phyloP scores from a whole-genome alignment of 1,284 basidiomycete genomes.

The Cryptococcus sp. region DNA sequence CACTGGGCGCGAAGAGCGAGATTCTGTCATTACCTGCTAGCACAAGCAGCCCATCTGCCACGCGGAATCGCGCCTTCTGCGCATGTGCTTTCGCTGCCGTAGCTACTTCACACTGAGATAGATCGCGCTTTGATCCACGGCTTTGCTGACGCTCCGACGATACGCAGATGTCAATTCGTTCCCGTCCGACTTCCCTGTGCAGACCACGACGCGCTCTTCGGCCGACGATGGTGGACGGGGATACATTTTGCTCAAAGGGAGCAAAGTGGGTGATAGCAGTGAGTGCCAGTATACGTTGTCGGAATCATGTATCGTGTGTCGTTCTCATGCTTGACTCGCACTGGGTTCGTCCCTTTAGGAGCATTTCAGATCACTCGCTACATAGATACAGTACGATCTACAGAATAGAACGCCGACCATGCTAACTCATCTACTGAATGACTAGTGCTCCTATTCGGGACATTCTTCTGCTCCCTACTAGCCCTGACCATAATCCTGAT shows the following conservation, averaged over 20 bases:
- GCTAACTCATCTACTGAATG: not conserved
- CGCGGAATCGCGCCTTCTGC: too few species aligned
- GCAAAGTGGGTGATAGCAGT: conserved; percentile 35
- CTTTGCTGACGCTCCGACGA: not conserved
- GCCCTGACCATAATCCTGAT: conserved; percentile 21
- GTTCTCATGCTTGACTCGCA: not conserved
- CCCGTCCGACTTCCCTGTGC: conserved; percentile 34
- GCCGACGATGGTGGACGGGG: conserved; percentile 11
- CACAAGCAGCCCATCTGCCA: too few species aligned
- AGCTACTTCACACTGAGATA: too few species aligned
- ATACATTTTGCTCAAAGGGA: conserved; percentile 29
- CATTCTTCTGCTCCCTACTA: conserved; percentile 14
- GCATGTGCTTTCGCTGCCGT: too few species aligned
- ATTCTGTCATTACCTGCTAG: too few species aligned
- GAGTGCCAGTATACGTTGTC: conserved; percentile 11
- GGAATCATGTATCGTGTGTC: not conserved
- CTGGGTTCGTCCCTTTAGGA: not conserved
- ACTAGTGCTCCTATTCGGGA: conserved; percentile 29
- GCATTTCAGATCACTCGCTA: not conserved
- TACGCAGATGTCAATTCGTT: conserved; percentile 31
- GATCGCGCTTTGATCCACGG: not conserved
- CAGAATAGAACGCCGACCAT: too few species aligned
- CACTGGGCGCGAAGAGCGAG: too few species aligned
- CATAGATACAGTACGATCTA: too few species aligned
- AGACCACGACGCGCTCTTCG: conserved; percentile 7